Percentiles rank a stretch among this genome's conserved stretches.
phyloP scores from a whole-genome alignment of 495 filamentous ascomycete genomes.

The Aspergillus sparsus region DNA sequence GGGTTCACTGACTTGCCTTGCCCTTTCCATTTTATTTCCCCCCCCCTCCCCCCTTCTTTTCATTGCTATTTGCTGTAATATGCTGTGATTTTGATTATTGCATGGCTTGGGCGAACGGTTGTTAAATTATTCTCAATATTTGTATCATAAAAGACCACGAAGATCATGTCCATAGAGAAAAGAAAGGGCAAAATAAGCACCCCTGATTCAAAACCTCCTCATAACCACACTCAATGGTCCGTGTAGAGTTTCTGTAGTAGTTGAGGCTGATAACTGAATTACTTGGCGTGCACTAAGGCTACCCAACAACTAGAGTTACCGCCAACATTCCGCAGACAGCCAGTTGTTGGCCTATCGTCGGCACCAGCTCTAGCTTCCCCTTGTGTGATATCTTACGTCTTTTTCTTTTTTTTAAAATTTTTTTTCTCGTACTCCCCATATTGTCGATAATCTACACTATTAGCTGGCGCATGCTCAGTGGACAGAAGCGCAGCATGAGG shows the following conservation, averaged over 20 bases:
- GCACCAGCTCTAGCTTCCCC: background rate
- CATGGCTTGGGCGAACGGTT: constrained; percentile 47
- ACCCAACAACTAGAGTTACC: background rate
- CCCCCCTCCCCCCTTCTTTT: too few species aligned
- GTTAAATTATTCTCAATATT: constrained; percentile 21
- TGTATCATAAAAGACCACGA: constrained; percentile 26
- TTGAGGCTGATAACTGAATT: background rate
- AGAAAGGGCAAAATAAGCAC: constrained; percentile 7
- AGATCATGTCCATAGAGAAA: constrained; percentile 31
- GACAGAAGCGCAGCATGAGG: constrained; percentile 34
- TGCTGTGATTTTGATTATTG: constrained; percentile 28
- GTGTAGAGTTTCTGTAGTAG: background rate
- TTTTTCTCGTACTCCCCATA: background rate
- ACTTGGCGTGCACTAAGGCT: constrained; percentile 6
- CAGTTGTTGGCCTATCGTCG: background rate
- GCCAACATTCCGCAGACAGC: constrained; percentile 3
- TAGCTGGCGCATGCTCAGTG: constrained; percentile 14
- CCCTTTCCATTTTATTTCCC: too few species aligned
- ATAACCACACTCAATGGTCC: background rate
- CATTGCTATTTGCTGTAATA: constrained; percentile 13
- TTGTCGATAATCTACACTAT: background rate
- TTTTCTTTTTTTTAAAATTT: background rate
- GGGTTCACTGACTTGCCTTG: constrained; percentile 10
- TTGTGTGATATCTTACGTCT: background rate
- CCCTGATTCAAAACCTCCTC: background rate